These are phyloP conservation scores for Yamagishiella unicocca DNA, from an alignment of 139 green algal genomes.

Conservation along the genomic window DNA sequence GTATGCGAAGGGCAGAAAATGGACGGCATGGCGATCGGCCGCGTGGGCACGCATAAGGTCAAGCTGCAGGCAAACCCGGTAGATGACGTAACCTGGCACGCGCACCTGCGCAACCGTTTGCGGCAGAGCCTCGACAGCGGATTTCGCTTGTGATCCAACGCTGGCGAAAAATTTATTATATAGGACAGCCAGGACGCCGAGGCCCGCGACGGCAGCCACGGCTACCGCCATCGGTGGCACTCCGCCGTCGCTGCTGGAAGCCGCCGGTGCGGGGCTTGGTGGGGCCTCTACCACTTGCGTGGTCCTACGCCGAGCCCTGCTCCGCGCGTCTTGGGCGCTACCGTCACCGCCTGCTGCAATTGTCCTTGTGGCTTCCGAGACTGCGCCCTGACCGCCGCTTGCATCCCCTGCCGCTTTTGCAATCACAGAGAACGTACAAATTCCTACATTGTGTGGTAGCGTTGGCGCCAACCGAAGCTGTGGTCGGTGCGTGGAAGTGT, in stretches of 20 bases:
- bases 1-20: no score
- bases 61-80: no score
- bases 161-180: constrained; percentile 55
- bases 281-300: neutral
- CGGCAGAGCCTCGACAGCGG: constrained; percentile 16
- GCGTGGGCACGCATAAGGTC: no score
- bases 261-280: neutral
- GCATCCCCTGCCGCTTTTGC: neutral
- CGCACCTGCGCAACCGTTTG: constrained; percentile 13
- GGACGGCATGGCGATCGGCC: no score
- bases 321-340: neutral
- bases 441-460: neutral
- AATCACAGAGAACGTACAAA: neutral
- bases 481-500: neutral
- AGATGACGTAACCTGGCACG: no score
- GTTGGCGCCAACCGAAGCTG: neutral
- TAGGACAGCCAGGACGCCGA: constrained; percentile 39
- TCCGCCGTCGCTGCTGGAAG: neutral
- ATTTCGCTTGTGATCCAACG: neutral
- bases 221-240: neutral
- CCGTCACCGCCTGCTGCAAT: neutral
- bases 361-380: constrained; percentile 16
- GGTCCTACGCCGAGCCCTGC: neutral
- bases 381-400: neutral
- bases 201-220: constrained; percentile 30